These are phyloP conservation scores for Fusarium duplospermum DNA, from an alignment of 2,329 filamentous ascomycete genomes.

Conservation along the genomic window DNA sequence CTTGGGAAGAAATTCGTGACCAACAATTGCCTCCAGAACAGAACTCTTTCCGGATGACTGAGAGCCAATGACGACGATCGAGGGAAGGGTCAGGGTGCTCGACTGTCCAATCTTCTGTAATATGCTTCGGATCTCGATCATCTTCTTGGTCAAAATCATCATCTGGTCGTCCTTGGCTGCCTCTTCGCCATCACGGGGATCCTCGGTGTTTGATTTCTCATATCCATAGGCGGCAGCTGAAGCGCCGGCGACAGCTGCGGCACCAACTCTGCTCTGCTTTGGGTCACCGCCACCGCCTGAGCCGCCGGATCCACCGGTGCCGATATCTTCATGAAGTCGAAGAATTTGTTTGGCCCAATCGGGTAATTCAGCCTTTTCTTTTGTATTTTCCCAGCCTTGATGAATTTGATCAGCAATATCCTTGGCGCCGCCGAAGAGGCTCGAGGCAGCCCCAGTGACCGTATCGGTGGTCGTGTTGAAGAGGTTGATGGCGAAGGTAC, in stretches of 20 bases:
- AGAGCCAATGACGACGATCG: slow-evolving; percentile 98
- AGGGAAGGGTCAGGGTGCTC: slow-evolving; percentile 86
- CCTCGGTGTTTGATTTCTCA: slow-evolving; percentile 74
- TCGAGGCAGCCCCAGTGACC: slow-evolving; percentile 75
- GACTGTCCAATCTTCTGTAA: slow-evolving; percentile 93
- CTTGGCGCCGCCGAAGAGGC: slow-evolving; percentile 76
- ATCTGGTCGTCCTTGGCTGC: slow-evolving; percentile 93
- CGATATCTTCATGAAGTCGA: slow-evolving; percentile 69
- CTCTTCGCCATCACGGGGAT: slow-evolving; percentile 70
- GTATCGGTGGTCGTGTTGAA: slow-evolving; percentile 79
- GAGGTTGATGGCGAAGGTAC: slow-evolving; percentile 69
- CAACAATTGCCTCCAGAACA: slow-evolving; percentile 95
- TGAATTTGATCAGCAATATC: slow-evolving; percentile 83
- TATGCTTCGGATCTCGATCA: slow-evolving; percentile 98
- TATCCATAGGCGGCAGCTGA: slow-evolving; percentile 84
- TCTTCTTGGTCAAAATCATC: slow-evolving; percentile 99
- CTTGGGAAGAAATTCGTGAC: slow-evolving; percentile 97
- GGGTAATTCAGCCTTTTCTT: slow-evolving; percentile 75
- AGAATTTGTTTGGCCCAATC: slow-evolving; percentile 86
- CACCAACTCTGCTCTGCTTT: slow-evolving; percentile 69
- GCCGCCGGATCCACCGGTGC: slow-evolving; percentile 62
- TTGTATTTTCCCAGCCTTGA: slow-evolving; percentile 85
- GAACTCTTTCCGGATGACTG: slow-evolving; percentile 99
- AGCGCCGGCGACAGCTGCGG: slow-evolving; percentile 74
- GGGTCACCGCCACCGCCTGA: slow-evolving; percentile 62